phyloP scores from a whole-genome alignment of 306 rosid species.

The Macrotyloma uniflorum region DNA sequence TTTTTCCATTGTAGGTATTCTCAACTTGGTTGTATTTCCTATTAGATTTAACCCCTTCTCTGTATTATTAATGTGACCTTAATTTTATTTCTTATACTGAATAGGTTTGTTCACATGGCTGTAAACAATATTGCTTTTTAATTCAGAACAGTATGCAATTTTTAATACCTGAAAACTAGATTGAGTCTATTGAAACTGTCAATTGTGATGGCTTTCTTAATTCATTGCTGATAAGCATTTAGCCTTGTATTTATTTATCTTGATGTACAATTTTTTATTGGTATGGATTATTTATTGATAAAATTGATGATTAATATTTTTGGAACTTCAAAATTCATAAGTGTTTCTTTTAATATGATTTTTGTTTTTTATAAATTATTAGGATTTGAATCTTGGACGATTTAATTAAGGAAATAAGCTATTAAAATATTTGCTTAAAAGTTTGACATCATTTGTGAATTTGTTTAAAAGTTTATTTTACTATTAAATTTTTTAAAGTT shows the following conservation, averaged over 20 bases:
- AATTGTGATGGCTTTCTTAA: background rate
- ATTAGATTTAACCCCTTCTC: conserved; percentile 39
- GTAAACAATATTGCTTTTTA: conserved; percentile 26
- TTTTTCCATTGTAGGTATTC: conserved; percentile 33
- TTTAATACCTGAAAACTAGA: background rate
- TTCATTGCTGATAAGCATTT: background rate
- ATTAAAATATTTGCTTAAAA: no score
- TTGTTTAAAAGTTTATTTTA: no score
- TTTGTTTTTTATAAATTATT: no score
- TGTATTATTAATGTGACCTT: conserved; percentile 47
- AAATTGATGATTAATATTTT: no score
- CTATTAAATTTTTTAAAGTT: no score
- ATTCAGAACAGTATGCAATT: conserved; percentile 31
- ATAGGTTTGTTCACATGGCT: conserved; percentile 30
- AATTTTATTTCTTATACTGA: conserved; percentile 32
- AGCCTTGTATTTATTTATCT: background rate
- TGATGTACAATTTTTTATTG: background rate
- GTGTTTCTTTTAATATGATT: no score
- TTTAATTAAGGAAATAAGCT: no score
- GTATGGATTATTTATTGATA: no score
- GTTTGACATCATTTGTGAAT: no score
- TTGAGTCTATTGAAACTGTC: background rate
- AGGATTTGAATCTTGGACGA: no score
- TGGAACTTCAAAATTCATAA: no score
- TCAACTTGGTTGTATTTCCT: conserved; percentile 44